Evolutionary conservation across 2,329 filamentous ascomycete genomes (phyloP), one percentile per base, ranked within the genome.

Genomic region (Xylariaceae sp.): DNA sequence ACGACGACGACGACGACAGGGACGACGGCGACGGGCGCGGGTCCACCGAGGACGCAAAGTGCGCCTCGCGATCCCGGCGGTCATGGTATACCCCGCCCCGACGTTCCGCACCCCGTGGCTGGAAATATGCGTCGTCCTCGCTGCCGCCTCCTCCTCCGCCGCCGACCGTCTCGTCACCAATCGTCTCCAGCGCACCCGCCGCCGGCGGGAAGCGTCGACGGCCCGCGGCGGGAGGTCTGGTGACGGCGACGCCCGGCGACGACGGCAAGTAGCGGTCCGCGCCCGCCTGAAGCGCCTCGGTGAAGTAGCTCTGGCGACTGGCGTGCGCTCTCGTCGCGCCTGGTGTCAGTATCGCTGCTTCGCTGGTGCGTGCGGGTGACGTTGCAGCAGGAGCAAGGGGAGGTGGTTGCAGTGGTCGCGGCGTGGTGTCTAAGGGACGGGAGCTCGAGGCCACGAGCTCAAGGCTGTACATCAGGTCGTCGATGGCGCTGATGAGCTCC

Each of bases 401-500:
- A 6, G 9, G 8, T 17, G 9, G 15, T n/a, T 7, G 30, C 30
- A n/a, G 30, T 13, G 13, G 30, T 8, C 6, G 22, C 22, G 22
- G 22, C 22, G 6, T 26, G 22, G 22, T 6, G 22, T 6, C 30
- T 13, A n/a, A n/a, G 13, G 13, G 7, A 6, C 7, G 30, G 13
- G 30, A 19, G 3, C 13, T 19, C 17, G 39, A 15, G 26, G 15
- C 13, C 22, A 19, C 3, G 41, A 11, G n/a, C 11, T 45, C 26
- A 6, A 60, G 37, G n/a, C 55, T 53, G 34, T 47, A 45, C 13
- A 56, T 42, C 17, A 60, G 39, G 28, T 73, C 68, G 22, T 70
- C 68, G 15, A 90, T 68, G 2, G 77, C 74, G 33, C 76, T 71
- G 15, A 81, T 76, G 8, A 90, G 66, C 16, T 78, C 66, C 46